Evolutionary conservation across 768 basidiomycete species (phyloP), one percentile per base, ranked within the genome.

Genomic region (Pholiota molesta): DNA sequence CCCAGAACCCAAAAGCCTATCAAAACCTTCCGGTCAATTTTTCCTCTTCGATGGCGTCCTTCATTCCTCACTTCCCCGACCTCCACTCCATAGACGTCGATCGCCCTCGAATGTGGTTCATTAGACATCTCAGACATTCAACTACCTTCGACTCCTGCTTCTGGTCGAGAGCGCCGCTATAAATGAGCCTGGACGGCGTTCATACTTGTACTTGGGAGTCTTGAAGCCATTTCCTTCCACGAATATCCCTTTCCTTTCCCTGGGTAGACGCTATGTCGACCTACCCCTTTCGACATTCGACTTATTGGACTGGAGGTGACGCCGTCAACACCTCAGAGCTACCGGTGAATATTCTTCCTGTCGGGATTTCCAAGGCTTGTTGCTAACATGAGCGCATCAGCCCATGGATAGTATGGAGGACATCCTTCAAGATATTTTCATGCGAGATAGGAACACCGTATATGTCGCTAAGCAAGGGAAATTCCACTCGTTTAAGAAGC

Each of bases 341-440:
- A 29, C 74, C 74, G 19, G 73, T 73, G 40, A 49, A 63, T 55
- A 31, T 29, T 16, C 42, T 9, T 19, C 21, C n/a, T 19, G 16
- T 56, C 17, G 14, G 49, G 16, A 5, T 23, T 13, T 21, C 10
- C 28, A 21, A 49, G 33, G 11, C 40, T 54, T 60, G 39, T 35
- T 35, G 19, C 23, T 33, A 7, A 39, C 10, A 39, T 47, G 8
- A 1, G 8, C 21, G 17, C 9, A 10, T 17, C 60, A 76, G 74
- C 74, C 75, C 1, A 76, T 76, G 74, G 72, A 72, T 52, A 74
- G 72, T 59, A 65, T 65, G 39, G 73, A 74, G 61, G 74, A 76
- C 47, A 64, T 74, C 39, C 63, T 76, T 2, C 75, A 76, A 59
- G 71, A 73, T 31, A 71, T 69, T 19, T 68, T 73, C 60, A 74